These are phyloP conservation scores for Mrakia blollopis DNA, from an alignment of 768 basidiomycete species.

Conservation along the genomic window DNA sequence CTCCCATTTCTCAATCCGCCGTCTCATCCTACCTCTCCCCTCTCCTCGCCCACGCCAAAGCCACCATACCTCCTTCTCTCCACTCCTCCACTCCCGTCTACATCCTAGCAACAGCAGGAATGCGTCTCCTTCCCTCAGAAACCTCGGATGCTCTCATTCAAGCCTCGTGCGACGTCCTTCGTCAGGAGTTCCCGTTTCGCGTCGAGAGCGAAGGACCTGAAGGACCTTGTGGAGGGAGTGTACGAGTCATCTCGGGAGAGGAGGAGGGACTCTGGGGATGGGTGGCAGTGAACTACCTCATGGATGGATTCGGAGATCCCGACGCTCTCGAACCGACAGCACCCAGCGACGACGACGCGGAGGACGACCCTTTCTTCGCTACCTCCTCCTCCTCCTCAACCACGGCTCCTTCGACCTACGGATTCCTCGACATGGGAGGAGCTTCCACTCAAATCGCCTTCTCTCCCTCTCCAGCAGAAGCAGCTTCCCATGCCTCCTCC, in stretches of 20 bases:
- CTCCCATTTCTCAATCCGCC: constrained; percentile 50
- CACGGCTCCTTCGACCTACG: constrained; percentile 52
- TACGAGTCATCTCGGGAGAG: constrained; percentile 92
- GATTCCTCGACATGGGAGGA: constrained; percentile 98
- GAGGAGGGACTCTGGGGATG: constrained; percentile 98
- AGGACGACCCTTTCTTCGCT: constrained; percentile 4
- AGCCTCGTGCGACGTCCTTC: constrained; percentile 71
- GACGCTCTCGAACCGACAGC: constrained; percentile 27
- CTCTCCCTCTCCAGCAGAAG: constrained; percentile 63
- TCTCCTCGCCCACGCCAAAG: constrained; percentile 72
- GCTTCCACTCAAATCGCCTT: constrained; percentile 99
- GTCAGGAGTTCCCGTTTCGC: constrained; percentile 68
- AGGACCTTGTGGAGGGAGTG: constrained; percentile 86
- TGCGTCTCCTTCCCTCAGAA: constrained; percentile 72
- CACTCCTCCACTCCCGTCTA: constrained; percentile 83
- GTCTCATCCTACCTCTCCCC: constrained; percentile 75
- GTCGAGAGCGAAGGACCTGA: constrained; percentile 58
- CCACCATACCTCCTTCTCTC: constrained; percentile 78
- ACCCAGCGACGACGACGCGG: neutral
- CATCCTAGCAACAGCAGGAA: constrained; percentile 92
- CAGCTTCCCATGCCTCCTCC: constrained; percentile 46
- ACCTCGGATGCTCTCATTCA: constrained; percentile 69
- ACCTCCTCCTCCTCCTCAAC: neutral
- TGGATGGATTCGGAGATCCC: constrained; percentile 74
- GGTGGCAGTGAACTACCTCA: constrained; percentile 98